Conservation (phyloP, 345 rosid species). For the Eucalyptus lansdowneana region DNA sequence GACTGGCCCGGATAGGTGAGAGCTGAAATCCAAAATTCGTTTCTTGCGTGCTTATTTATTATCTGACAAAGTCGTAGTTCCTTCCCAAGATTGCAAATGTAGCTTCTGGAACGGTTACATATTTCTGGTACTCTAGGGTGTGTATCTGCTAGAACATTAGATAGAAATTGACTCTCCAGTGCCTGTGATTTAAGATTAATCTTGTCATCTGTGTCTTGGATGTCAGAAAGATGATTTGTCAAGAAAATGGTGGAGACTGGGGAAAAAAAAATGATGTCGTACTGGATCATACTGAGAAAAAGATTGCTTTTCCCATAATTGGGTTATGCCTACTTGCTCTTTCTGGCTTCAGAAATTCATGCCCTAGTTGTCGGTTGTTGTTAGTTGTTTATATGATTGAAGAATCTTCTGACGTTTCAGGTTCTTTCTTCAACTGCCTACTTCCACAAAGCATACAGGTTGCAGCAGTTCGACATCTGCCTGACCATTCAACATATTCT, state of each 20-base stretch:
- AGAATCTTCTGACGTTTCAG: conserved; percentile 32
- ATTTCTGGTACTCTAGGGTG: neutral
- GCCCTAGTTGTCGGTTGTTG: neutral
- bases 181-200: neutral
- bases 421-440: conserved; percentile 88
- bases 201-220: neutral
- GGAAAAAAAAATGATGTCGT: neutral
- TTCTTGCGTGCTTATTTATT: neutral
- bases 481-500: conserved; percentile 57
- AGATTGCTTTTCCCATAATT: neutral
- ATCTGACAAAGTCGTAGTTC: neutral
- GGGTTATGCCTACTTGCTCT: neutral
- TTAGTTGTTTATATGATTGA: neutral
- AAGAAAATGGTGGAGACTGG: neutral
- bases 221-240: neutral
- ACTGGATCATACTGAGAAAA: neutral
- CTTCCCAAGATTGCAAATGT: neutral
- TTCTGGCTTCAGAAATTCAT: neutral
- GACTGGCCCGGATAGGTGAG: conserved; percentile 84
- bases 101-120: neutral
- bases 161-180: neutral
- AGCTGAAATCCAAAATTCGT: neutral
- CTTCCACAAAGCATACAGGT: conserved; percentile 85
- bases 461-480: conserved; percentile 64
- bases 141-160: neutral